Evolutionary conservation across 1,284 basidiomycete species (phyloP).

Genomic region (Puccinia horiana): DNA sequence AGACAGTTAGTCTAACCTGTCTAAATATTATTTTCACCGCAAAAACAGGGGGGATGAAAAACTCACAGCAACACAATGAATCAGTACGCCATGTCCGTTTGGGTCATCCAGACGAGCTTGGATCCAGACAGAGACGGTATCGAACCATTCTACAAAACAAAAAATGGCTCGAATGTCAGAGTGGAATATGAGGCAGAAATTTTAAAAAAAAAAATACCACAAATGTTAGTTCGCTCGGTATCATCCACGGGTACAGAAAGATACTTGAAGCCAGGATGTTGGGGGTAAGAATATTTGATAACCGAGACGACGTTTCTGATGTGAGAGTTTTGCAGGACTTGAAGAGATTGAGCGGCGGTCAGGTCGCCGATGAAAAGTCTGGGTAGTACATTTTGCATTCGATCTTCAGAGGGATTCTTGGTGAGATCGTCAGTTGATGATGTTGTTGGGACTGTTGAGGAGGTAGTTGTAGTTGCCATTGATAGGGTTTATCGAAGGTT

Average conservation of each 20-base stretch:
- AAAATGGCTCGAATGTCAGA: neutral
- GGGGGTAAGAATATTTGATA: conserved; percentile 36
- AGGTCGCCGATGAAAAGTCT: conserved; percentile 36
- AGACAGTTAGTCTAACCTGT: neutral
- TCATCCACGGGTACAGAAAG: conserved; percentile 31
- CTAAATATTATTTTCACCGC: neutral
- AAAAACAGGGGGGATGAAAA: neutral
- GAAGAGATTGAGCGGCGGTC: conserved; percentile 14
- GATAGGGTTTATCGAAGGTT: neutral
- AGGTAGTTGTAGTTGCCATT: neutral
- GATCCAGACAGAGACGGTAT: conserved; percentile 38
- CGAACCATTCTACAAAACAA: conserved; percentile 36
- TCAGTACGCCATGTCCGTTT: conserved; percentile 11
- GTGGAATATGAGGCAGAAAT: neutral
- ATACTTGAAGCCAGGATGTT: conserved; percentile 11
- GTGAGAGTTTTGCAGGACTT: neutral
- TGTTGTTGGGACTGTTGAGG: neutral
- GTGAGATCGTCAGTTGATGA: neutral
- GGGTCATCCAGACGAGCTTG: conserved; percentile 25
- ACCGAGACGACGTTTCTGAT: conserved; percentile 36
- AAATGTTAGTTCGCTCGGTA: conserved; percentile 28
- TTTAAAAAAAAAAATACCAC: neutral
- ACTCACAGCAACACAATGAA: conserved; percentile 47
- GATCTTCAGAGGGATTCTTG: neutral
- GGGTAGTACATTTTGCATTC: conserved; percentile 6